A percentile compares a stretch with the other conserved stretches of the same genome.
These are phyloP conservation scores for Insectozyma bohioensis DNA, from an alignment of 1,139 yeast species.

Conservation along the genomic window DNA sequence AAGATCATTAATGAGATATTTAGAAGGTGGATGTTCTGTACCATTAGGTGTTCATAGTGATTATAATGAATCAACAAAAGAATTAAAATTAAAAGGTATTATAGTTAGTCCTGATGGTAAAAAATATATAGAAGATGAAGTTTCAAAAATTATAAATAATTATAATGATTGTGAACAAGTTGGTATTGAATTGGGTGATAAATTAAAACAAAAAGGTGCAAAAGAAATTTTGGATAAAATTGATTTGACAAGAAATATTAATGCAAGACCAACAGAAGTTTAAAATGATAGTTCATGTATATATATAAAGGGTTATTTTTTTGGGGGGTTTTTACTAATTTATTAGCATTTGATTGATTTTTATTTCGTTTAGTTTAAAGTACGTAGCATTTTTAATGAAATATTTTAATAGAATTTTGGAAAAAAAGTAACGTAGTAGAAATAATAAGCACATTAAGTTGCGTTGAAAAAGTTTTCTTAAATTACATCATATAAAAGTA, in stretches of 20 bases:
- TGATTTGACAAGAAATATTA: constrained; percentile 33
- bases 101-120: constrained; percentile 87
- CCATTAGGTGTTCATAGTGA: constrained; percentile 88
- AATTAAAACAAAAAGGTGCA: constrained; percentile 75
- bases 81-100: constrained; percentile 59
- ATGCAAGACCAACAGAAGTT: constrained; percentile 18
- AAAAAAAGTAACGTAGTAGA: too few species aligned
- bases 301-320: too few species aligned
- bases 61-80: constrained; percentile 44
- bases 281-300: too few species aligned
- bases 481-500: too few species aligned
- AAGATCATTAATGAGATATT: constrained; percentile 77
- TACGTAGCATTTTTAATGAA: too few species aligned
- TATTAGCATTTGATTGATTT: too few species aligned
- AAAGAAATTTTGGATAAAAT: constrained; percentile 77
- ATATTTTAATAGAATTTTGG: too few species aligned
- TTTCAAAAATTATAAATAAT: constrained; percentile 31
- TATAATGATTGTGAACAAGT: constrained; percentile 66
- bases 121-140: constrained; percentile 58
- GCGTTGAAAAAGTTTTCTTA: too few species aligned
- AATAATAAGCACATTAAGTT: too few species aligned
- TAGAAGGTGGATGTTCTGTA: constrained; percentile 98
- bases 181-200: constrained; percentile 70
- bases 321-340: too few species aligned
- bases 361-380: too few species aligned